Conservation (phyloP, 345 rosid genomes). For the Brassica cretica region DNA sequence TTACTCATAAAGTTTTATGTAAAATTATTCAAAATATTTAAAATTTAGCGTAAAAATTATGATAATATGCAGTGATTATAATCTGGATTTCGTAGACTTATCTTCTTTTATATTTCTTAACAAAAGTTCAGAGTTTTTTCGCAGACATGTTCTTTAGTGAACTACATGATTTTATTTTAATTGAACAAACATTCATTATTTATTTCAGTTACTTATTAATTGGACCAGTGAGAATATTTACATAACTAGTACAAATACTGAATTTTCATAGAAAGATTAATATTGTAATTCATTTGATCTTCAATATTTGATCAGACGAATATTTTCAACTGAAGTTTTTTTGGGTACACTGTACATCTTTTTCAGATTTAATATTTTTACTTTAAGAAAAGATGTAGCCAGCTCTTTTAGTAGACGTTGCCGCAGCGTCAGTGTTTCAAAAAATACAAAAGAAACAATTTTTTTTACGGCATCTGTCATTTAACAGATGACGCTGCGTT, state of each 20-base stretch:
- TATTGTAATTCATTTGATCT: background rate
- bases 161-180: background rate
- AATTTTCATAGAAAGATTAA: background rate
- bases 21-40: too few species aligned
- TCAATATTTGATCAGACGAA: background rate
- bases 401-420: background rate
- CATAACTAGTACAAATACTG: background rate
- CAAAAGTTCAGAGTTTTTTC: background rate
- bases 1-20: background rate
- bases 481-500: too few species aligned
- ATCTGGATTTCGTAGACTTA: background rate
- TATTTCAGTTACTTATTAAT: background rate
- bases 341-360: background rate
- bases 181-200: background rate
- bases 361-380: background rate
- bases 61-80: background rate
- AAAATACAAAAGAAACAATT: too few species aligned
- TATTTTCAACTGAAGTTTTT: slow-evolving; percentile 19
- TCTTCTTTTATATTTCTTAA: background rate
- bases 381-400: background rate
- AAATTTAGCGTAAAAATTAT: background rate
- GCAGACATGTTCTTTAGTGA: background rate
- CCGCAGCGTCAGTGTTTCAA: too few species aligned
- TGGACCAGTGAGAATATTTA: background rate
- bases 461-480: too few species aligned